Evolutionary conservation across 2,329 filamentous ascomycete species (phyloP).

Genomic region (Trichocomaceae sp.): DNA sequence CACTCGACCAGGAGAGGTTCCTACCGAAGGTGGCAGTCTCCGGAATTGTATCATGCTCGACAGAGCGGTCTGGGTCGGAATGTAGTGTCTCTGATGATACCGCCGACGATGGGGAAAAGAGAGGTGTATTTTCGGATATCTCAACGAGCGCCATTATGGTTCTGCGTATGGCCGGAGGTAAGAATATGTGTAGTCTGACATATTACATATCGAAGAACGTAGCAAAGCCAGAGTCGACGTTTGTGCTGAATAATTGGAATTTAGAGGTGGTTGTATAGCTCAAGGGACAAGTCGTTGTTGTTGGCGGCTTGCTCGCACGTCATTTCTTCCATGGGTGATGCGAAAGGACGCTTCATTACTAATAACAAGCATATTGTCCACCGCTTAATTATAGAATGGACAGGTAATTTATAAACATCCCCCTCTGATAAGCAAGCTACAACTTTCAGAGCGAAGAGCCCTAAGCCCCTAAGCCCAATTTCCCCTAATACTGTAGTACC

Average conservation of each 20-base stretch:
- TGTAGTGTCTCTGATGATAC: neutral
- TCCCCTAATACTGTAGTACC: too few relatives aligned
- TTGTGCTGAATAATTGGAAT: neutral
- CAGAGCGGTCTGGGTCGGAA: constrained; percentile 18
- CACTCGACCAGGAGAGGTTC: constrained; percentile 56
- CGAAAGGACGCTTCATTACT: constrained; percentile 4
- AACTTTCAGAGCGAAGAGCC: too few relatives aligned
- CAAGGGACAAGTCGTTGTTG: neutral
- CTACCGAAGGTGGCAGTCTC: constrained; percentile 54
- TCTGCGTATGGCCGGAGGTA: neutral
- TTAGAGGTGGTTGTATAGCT: neutral
- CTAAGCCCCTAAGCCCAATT: too few relatives aligned
- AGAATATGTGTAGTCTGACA: neutral
- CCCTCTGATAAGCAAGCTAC: too few relatives aligned
- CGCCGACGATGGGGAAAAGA: constrained; percentile 4
- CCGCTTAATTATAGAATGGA: too few relatives aligned
- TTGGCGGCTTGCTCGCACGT: constrained; percentile 9
- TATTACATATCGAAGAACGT: neutral
- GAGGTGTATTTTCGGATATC: constrained; percentile 4
- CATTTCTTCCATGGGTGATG: constrained; percentile 10
- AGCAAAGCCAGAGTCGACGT: neutral
- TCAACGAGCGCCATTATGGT: constrained; percentile 4
- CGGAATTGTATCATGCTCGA: constrained; percentile 55
- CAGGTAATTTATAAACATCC: too few relatives aligned
- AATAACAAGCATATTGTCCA: neutral